Conservation (phyloP, 768 basidiomycete genomes). For the Tricholoma matsutake region DNA sequence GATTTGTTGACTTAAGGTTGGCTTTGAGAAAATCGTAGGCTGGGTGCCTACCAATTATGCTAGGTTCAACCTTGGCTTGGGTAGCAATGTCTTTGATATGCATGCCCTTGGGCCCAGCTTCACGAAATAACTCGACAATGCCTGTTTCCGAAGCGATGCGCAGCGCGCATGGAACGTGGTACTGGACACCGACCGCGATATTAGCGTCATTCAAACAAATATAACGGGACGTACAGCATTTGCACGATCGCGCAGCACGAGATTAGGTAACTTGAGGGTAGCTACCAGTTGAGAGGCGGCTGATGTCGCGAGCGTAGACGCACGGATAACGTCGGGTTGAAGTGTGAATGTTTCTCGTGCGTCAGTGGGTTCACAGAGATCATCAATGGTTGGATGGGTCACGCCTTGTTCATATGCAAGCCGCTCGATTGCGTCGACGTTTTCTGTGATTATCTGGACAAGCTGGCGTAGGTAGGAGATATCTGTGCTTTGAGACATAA, state of each 20-base stretch:
- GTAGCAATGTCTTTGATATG: conserved; percentile 30
- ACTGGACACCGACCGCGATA: not conserved
- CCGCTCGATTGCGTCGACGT: not conserved
- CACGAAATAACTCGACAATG: not conserved
- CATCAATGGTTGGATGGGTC: not conserved
- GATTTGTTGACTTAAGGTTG: not conserved
- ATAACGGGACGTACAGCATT: not conserved
- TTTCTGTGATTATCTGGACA: not conserved
- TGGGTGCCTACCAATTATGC: conserved; percentile 28
- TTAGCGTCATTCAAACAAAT: not conserved
- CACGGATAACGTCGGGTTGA: not conserved
- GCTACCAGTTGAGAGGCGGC: not conserved
- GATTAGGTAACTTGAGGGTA: not conserved
- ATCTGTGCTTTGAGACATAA: not conserved
- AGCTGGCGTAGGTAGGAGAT: not conserved
- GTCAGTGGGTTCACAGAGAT: not conserved
- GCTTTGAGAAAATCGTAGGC: not conserved
- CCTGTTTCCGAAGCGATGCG: not conserved
- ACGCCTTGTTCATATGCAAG: not conserved
- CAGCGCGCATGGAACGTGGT: not conserved
- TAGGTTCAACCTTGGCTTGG: conserved; percentile 20
- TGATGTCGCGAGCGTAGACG: not conserved
- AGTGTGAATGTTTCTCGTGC: not conserved
- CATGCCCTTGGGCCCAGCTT: conserved; percentile 18
- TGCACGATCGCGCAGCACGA: not conserved